Evolutionary conservation across 306 rosid genomes (phyloP).

Genomic region (Echinosophora koreensis): DNA sequence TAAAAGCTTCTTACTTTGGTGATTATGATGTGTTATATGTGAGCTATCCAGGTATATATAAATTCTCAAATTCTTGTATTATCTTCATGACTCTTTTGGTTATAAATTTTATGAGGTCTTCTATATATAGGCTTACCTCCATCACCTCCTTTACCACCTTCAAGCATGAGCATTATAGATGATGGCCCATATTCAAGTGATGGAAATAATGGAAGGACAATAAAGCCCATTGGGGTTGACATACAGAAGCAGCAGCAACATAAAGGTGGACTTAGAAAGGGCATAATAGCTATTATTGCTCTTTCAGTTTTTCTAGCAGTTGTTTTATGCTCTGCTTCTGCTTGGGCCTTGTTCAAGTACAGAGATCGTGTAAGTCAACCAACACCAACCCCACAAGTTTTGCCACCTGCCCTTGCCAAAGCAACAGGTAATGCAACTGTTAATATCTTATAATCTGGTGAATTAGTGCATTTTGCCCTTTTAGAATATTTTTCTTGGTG

Average conservation of each 20-base stretch:
- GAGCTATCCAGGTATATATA: conserved; percentile 81
- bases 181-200: conserved; percentile 70
- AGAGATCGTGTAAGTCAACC: conserved; percentile 58
- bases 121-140: conserved; percentile 78
- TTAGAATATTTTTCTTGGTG: not conserved
- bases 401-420: conserved; percentile 63
- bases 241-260: conserved; percentile 65
- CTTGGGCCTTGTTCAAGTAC: conserved; percentile 67
- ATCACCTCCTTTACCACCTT: conserved; percentile 85
- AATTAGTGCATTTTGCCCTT: conserved; percentile 16
- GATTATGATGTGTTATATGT: conserved; percentile 88
- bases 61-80: conserved; percentile 37
- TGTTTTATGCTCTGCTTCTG: conserved; percentile 70
- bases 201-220: conserved; percentile 65
- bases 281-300: conserved; percentile 73
- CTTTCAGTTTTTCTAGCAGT: conserved; percentile 74
- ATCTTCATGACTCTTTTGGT: conserved; percentile 41
- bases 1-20: conserved; percentile 81
- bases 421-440: conserved; percentile 66
- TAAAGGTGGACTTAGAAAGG: conserved; percentile 65
- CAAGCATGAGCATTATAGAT: conserved; percentile 59
- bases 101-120: conserved; percentile 40
- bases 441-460: conserved; percentile 27
- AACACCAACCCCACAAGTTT: conserved; percentile 60
- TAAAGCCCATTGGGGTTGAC: conserved; percentile 91